Conservation (phyloP, 305 asterid genomes). For the Stenogyne calaminthoides region DNA sequence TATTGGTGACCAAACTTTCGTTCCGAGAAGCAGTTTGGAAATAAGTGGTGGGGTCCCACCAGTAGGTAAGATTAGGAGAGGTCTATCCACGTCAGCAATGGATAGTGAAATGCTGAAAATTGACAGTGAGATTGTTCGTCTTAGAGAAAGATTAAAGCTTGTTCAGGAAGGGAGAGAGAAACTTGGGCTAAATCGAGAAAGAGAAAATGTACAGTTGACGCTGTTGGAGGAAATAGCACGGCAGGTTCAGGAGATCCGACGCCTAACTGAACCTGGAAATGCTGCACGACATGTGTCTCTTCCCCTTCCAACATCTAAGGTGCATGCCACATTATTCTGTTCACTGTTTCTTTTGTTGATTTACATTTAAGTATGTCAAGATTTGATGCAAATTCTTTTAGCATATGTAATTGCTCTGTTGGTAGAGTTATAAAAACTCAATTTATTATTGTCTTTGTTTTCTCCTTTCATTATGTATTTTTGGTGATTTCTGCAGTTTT, state of each 20-base stretch:
- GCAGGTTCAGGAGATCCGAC: slow-evolving; percentile 67
- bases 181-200: slow-evolving; percentile 57
- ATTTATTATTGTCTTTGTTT: neutral
- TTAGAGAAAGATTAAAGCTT: slow-evolving; percentile 62
- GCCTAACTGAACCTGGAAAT: slow-evolving; percentile 44
- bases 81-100: slow-evolving; percentile 42
- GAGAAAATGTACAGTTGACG: slow-evolving; percentile 55
- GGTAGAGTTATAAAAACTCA: neutral
- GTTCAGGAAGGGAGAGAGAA: slow-evolving; percentile 81
- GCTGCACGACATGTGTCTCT: slow-evolving; percentile 59
- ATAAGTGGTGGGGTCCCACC: slow-evolving; percentile 60
- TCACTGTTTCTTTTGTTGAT: slow-evolving; percentile 1
- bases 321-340: slow-evolving; percentile 20
- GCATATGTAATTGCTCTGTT: neutral
- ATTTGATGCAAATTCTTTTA: neutral
- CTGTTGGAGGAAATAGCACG: slow-evolving; percentile 73
- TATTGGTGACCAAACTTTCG: slow-evolving; percentile 33
- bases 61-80: slow-evolving; percentile 30
- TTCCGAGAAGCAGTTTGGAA: slow-evolving; percentile 44
- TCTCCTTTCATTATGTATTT: neutral
- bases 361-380: neutral
- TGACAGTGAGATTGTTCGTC: slow-evolving; percentile 61
- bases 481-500: neutral
- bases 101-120: slow-evolving; percentile 65
- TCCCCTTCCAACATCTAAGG: slow-evolving; percentile 75